Percentiles rank a stretch among this genome's conserved stretches.
Evolutionary conservation across 371 early-diverging fungal species (phyloP).

Genomic region (Lichtheimia corymbifera): DNA sequence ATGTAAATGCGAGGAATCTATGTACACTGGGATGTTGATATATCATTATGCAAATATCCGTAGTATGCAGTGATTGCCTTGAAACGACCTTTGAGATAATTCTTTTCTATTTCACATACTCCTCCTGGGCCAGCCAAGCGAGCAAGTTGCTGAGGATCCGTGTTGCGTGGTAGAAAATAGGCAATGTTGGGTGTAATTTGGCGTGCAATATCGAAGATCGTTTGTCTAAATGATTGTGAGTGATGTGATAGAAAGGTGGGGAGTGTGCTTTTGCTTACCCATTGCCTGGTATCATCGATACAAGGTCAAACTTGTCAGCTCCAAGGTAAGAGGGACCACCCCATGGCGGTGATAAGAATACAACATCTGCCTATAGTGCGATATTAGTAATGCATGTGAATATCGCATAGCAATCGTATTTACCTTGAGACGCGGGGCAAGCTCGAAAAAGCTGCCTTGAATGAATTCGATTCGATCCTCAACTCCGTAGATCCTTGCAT

Average conservation of each 20-base stretch:
- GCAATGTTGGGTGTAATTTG: constrained; percentile 75
- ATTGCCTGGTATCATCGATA: constrained; percentile 73
- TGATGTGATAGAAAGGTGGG: neutral
- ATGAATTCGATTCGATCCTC: constrained; percentile 91
- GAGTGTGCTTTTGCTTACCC: constrained; percentile 55
- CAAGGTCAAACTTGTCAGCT: constrained; percentile 62
- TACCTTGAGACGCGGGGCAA: constrained; percentile 63
- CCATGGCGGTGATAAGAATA: constrained; percentile 96
- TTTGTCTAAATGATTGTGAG: constrained; percentile 30
- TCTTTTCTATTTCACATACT: constrained; percentile 75
- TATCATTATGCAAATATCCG: constrained; percentile 46
- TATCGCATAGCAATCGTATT: neutral
- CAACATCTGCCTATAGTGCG: constrained; percentile 71
- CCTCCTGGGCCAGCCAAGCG: constrained; percentile 53
- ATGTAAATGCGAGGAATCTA: too few species aligned
- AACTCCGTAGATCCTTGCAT: constrained; percentile 91
- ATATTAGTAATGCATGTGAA: neutral
- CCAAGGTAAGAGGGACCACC: constrained; percentile 68
- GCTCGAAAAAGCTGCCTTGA: constrained; percentile 77
- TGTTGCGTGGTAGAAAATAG: constrained; percentile 86
- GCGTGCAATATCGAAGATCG: constrained; percentile 64
- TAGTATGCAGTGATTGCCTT: constrained; percentile 76
- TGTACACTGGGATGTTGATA: too few species aligned
- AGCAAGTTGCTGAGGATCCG: constrained; percentile 57
- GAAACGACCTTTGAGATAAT: constrained; percentile 56